Evolutionary conservation across 768 basidiomycete species (phyloP).

Genomic region (Tylopilus subfusipes): DNA sequence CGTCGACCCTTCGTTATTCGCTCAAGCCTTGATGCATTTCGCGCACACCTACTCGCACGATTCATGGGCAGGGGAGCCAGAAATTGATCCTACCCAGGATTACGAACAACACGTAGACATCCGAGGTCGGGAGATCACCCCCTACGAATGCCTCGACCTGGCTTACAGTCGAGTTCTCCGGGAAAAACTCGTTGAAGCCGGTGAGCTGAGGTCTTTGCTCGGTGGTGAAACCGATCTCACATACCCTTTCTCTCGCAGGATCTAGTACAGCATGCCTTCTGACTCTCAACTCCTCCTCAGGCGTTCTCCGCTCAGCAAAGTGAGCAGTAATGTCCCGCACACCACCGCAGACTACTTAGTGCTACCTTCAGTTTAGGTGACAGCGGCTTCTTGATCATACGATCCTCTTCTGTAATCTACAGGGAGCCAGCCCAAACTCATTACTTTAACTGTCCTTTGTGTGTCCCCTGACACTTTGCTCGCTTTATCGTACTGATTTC

Average conservation of each 20-base stretch:
- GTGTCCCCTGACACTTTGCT: constrained; percentile 2
- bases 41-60: constrained; percentile 66
- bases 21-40: constrained; percentile 89
- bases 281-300: constrained; percentile 71
- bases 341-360: constrained; percentile 2
- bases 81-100: constrained; percentile 72
- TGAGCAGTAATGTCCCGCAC: constrained; percentile 32
- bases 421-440: constrained; percentile 32
- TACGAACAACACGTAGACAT: constrained; percentile 62
- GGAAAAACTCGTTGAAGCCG: constrained; percentile 57
- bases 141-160: constrained; percentile 65
- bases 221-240: not conserved
- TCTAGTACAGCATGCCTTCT: constrained; percentile 82
- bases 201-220: constrained; percentile 33
- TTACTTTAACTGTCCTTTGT: constrained; percentile 35
- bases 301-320: constrained; percentile 76
- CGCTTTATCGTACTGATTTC: not conserved
- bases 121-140: constrained; percentile 67
- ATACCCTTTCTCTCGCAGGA: constrained; percentile 39
- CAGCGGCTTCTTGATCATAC: constrained; percentile 71
- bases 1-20: constrained; percentile 85
- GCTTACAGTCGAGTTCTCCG: constrained; percentile 69
- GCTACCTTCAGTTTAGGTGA: constrained; percentile 59
- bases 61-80: constrained; percentile 82
- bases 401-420: constrained; percentile 62